phyloP scores from a whole-genome alignment of 139 green algal species.

The Chlorella sp. region DNA sequence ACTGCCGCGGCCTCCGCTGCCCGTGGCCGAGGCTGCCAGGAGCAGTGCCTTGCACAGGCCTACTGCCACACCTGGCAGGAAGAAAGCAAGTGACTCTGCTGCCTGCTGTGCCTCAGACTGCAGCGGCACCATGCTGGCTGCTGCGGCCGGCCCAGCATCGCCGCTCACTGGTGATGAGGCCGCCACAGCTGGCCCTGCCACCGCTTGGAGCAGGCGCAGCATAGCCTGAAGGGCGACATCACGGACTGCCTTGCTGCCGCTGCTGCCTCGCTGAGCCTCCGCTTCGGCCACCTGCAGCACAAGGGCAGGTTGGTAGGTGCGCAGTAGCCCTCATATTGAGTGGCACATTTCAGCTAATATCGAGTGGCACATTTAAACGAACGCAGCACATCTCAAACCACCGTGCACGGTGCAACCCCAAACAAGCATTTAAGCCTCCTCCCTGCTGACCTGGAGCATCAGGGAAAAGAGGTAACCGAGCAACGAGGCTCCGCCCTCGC shows the following conservation, averaged over 20 bases:
- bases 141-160: neutral
- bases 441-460: constrained; percentile 39
- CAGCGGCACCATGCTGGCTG: neutral
- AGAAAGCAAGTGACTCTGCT: constrained; percentile 62
- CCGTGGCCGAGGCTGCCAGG: neutral
- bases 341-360: no score
- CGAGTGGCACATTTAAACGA: no score
- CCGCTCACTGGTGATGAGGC: neutral
- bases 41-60: constrained; percentile 67
- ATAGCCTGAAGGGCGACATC: constrained; percentile 53
- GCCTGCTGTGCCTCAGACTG: constrained; percentile 23
- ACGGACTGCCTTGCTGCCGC: constrained; percentile 65
- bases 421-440: no score
- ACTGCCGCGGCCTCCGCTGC: neutral
- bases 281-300: constrained; percentile 51
- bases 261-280: constrained; percentile 52
- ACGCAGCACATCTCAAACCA: no score
- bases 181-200: neutral
- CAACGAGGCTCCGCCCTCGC: constrained; percentile 45
- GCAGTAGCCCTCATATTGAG: no score
- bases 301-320: no score
- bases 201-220: constrained; percentile 37
- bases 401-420: no score
- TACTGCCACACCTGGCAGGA: constrained; percentile 73
- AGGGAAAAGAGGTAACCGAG: constrained; percentile 58